Conservation (phyloP, 176 grass and related monocot species). For the Thalia dealbata region DNA sequence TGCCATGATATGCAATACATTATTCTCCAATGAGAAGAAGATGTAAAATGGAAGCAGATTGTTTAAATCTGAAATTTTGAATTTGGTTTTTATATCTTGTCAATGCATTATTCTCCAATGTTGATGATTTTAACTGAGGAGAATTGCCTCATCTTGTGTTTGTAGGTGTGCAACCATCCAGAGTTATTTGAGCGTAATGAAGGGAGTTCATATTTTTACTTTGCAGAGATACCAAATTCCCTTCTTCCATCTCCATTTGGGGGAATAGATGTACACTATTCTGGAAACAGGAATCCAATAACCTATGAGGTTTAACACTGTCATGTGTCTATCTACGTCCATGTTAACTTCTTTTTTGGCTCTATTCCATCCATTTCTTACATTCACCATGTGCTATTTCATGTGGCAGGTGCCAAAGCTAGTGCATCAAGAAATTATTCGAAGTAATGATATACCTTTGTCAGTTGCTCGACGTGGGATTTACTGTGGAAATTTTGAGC, state of each 20-base stretch:
- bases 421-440: constrained; percentile 57
- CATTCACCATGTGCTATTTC: constrained; percentile 18
- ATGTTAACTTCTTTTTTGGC: not conserved
- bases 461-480: constrained; percentile 34
- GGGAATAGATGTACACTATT: constrained; percentile 85
- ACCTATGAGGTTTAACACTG: constrained; percentile 47
- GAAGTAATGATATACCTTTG: constrained; percentile 30
- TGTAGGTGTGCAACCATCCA: constrained; percentile 99
- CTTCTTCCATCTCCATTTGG: constrained; percentile 90
- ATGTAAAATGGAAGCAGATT: no score
- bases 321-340: not conserved
- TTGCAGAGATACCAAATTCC: constrained; percentile 74
- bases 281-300: constrained; percentile 84
- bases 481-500: constrained; percentile 41
- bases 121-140: not conserved
- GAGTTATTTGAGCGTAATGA: constrained; percentile 98
- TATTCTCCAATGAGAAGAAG: no score
- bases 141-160: constrained; percentile 9
- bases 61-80: no score
- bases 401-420: constrained; percentile 78
- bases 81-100: not conserved
- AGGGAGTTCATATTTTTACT: constrained; percentile 91
- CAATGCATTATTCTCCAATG: not conserved
- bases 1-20: not conserved
- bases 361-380: constrained; percentile 2